Conservation (phyloP, 495 filamentous ascomycete species). For the Cairneyella variabilis region DNA sequence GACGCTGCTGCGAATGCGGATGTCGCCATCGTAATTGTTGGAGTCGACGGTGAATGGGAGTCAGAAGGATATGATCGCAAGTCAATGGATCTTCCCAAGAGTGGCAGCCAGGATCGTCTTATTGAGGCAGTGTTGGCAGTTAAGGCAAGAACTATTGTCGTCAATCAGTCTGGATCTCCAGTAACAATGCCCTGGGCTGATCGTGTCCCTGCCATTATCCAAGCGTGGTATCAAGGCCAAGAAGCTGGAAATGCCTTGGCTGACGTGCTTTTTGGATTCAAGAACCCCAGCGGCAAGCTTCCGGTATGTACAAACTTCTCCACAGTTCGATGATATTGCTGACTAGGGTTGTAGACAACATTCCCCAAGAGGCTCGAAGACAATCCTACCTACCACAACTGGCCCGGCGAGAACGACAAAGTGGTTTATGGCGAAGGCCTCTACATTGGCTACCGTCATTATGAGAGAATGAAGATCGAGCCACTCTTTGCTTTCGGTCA, state of each 20-base stretch:
- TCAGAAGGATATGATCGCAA: slow-evolving; percentile 83
- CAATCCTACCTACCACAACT: slow-evolving; percentile 81
- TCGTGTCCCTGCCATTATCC: slow-evolving; percentile 62
- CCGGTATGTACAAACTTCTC: slow-evolving; percentile 39
- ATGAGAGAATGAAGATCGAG: slow-evolving; percentile 62
- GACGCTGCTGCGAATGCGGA: slow-evolving; percentile 63
- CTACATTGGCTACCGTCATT: slow-evolving; percentile 81
- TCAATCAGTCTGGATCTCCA: slow-evolving; percentile 81
- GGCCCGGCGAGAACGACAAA: slow-evolving; percentile 72
- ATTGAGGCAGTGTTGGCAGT: slow-evolving; percentile 64
- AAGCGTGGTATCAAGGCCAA: slow-evolving; percentile 70
- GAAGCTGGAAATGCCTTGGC: slow-evolving; percentile 66
- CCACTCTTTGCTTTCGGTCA: slow-evolving; percentile 80
- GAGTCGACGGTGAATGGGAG: slow-evolving; percentile 83
- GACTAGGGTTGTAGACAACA: slow-evolving; percentile 59
- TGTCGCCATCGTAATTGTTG: slow-evolving; percentile 75
- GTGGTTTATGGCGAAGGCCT: slow-evolving; percentile 83
- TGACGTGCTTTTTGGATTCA: slow-evolving; percentile 63
- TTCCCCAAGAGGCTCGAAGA: slow-evolving; percentile 78
- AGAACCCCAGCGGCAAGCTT: slow-evolving; percentile 64
- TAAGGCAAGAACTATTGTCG: slow-evolving; percentile 72
- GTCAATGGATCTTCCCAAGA: slow-evolving; percentile 71
- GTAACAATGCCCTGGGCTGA: slow-evolving; percentile 81
- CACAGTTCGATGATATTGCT: slow-evolving; percentile 56
- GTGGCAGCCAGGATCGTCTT: slow-evolving; percentile 69